A percentile compares a stretch with the other conserved stretches of the same genome.
These are phyloP conservation scores for Rugosomyces carneus DNA, from an alignment of 1,284 basidiomycete genomes.

Conservation along the genomic window DNA sequence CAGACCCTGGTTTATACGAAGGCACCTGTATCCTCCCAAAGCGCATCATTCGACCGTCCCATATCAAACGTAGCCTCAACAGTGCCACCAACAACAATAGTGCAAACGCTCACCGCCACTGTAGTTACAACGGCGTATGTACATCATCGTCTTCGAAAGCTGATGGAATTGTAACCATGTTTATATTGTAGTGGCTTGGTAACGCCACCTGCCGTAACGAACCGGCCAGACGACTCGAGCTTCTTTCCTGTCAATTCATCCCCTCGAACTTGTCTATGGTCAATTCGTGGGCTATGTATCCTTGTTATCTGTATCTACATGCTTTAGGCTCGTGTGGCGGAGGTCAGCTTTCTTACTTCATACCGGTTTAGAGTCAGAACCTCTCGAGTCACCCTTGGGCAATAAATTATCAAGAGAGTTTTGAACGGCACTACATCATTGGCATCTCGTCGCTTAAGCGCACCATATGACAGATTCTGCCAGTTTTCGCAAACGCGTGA, in stretches of 20 bases:
- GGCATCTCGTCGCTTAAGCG: no score
- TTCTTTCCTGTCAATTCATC: constrained; percentile 27
- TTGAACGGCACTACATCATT: no score
- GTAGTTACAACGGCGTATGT: constrained; percentile 8
- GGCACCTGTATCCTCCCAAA: no score
- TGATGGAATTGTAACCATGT: background rate
- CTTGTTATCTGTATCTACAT: background rate
- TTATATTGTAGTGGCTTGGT: constrained; percentile 4
- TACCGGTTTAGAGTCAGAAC: no score
- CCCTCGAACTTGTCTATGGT: constrained; percentile 24
- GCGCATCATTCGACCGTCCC: no score
- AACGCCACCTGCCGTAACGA: constrained; percentile 16
- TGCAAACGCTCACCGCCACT: constrained; percentile 14
- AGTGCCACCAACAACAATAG: constrained; percentile 10
- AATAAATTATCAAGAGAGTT: no score
- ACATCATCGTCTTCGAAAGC: background rate
- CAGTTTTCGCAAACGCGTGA: constrained; percentile 4
- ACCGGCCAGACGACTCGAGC: constrained; percentile 18
- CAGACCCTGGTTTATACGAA: background rate
- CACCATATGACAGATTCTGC: no score
- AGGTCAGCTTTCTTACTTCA: no score
- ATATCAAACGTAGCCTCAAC: background rate
- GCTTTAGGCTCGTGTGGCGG: background rate
- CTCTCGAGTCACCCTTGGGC: no score
- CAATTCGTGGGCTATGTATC: constrained; percentile 17